These are phyloP conservation scores for Macrocystidia cucumis DNA, from an alignment of 1,284 basidiomycete species.

Conservation along the genomic window DNA sequence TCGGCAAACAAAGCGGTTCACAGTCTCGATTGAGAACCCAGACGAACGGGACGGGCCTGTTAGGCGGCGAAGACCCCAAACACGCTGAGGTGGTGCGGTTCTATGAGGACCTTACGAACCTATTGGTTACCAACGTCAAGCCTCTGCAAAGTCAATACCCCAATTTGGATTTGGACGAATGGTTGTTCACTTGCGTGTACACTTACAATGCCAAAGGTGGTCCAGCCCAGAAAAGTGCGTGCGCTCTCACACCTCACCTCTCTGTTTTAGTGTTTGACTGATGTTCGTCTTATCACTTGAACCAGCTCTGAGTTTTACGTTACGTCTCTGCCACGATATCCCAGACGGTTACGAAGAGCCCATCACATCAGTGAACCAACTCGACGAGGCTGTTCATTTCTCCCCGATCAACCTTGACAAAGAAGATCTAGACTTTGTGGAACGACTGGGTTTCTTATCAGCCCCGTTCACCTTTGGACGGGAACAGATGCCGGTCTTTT, in stretches of 20 bases:
- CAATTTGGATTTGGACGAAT: conserved; percentile 34
- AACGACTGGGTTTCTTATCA: conserved; percentile 51
- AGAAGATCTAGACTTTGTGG: conserved; percentile 43
- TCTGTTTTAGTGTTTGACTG: not conserved
- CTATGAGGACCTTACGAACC: conserved; percentile 56
- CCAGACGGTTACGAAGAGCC: conserved; percentile 16
- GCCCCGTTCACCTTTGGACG: conserved; percentile 59
- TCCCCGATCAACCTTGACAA: conserved; percentile 56
- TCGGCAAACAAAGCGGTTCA: conserved; percentile 22
- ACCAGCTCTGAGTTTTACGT: conserved; percentile 53
- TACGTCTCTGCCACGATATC: conserved; percentile 39
- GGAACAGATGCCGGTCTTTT: conserved; percentile 56
- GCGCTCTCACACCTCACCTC: not conserved
- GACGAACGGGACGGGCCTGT: conserved; percentile 19
- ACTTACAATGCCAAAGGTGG: conserved; percentile 33
- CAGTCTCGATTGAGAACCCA: conserved; percentile 20
- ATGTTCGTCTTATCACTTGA: conserved; percentile 1
- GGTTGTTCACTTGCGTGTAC: conserved; percentile 42
- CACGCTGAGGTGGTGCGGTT: conserved; percentile 41
- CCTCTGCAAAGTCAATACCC: conserved; percentile 24
- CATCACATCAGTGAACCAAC: conserved; percentile 26
- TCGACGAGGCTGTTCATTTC: conserved; percentile 47
- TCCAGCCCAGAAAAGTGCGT: conserved; percentile 29
- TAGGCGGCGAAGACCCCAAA: conserved; percentile 41
- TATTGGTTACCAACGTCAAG: conserved; percentile 44